Evolutionary conservation across 805 yeast genomes (phyloP).

Genomic region (Saccharomyces jurei): DNA sequence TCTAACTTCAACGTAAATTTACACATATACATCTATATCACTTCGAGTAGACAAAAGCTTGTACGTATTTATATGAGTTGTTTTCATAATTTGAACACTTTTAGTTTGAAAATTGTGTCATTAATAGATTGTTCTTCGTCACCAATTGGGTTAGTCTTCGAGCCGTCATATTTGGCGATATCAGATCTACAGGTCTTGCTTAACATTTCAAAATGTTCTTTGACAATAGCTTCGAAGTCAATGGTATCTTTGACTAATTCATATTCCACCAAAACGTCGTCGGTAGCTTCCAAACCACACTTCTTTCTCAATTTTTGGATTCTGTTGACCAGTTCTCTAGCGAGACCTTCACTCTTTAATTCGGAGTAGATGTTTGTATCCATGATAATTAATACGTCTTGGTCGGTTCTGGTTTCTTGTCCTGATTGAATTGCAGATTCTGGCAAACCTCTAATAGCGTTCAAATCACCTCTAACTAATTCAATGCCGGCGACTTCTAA

Average conservation of each 20-base stretch:
- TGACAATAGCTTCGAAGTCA: constrained; percentile 52
- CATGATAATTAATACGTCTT: constrained; percentile 80
- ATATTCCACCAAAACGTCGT: constrained; percentile 85
- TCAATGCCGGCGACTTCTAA: constrained; percentile 84
- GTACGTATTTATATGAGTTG: not conserved
- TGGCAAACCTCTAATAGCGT: constrained; percentile 83
- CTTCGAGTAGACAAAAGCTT: not conserved
- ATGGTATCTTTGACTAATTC: constrained; percentile 54
- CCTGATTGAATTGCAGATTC: constrained; percentile 58
- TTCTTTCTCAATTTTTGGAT: constrained; percentile 96
- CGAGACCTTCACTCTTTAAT: constrained; percentile 85
- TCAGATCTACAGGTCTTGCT: constrained; percentile 66
- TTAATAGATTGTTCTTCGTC: constrained; percentile 84
- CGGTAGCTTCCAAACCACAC: constrained; percentile 89
- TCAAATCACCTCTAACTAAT: constrained; percentile 78
- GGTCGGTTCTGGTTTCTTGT: constrained; percentile 79
- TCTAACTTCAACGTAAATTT: not conserved
- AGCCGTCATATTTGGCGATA: constrained; percentile 36
- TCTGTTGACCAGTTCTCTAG: constrained; percentile 94
- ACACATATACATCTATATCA: not conserved
- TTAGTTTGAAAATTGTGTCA: constrained; percentile 69
- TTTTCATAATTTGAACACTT: constrained; percentile 58
- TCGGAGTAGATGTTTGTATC: constrained; percentile 85
- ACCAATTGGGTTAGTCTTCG: constrained; percentile 50
- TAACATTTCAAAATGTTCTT: constrained; percentile 58